These are phyloP conservation scores for Achaetomiella virescens DNA, from an alignment of 495 filamentous ascomycete genomes.

Conservation along the genomic window DNA sequence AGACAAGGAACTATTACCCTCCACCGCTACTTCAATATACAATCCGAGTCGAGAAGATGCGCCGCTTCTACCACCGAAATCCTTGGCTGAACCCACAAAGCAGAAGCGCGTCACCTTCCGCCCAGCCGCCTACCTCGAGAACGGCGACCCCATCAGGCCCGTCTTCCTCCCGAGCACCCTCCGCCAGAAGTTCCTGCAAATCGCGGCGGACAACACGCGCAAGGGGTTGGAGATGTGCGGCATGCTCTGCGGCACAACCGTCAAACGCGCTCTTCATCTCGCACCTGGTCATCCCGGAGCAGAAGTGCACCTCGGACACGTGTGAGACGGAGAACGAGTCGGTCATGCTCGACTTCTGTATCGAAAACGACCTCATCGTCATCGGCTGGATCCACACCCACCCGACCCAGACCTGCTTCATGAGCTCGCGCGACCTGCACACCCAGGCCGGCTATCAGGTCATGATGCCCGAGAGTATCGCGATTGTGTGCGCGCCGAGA, in stretches of 20 bases:
- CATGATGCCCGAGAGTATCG: conserved; percentile 91
- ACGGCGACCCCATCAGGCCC: conserved; percentile 75
- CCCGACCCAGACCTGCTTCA: conserved; percentile 93
- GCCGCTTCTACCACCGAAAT: conserved; percentile 36
- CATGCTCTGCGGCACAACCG: conserved; percentile 81
- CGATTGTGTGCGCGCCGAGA: conserved; percentile 90
- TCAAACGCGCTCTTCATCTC: conserved; percentile 92
- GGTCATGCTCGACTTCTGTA: conserved; percentile 79
- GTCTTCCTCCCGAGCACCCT: conserved; percentile 77
- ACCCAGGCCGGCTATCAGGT: conserved; percentile 90
- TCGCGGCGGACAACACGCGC: conserved; percentile 69
- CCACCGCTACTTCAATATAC: conserved; percentile 1
- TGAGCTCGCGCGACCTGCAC: conserved; percentile 90
- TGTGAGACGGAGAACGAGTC: conserved; percentile 87
- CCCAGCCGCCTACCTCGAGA: conserved; percentile 81
- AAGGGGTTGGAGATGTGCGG: conserved; percentile 89
- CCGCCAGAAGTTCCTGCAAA: conserved; percentile 61
- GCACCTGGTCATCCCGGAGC: conserved; percentile 82
- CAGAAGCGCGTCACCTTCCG: conserved; percentile 58
- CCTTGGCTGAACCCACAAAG: conserved; percentile 21
- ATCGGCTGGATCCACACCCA: conserved; percentile 99
- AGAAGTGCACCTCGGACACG: conserved; percentile 81
- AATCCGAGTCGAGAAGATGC: conserved; percentile 10
- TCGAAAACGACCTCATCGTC: conserved; percentile 76
- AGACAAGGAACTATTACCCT: conserved; percentile 22